A percentile compares a stretch with the other conserved stretches of the same genome.
These are phyloP conservation scores for Blastobotrys arbuscula DNA, from an alignment of 1,139 yeast genomes.

Conservation along the genomic window DNA sequence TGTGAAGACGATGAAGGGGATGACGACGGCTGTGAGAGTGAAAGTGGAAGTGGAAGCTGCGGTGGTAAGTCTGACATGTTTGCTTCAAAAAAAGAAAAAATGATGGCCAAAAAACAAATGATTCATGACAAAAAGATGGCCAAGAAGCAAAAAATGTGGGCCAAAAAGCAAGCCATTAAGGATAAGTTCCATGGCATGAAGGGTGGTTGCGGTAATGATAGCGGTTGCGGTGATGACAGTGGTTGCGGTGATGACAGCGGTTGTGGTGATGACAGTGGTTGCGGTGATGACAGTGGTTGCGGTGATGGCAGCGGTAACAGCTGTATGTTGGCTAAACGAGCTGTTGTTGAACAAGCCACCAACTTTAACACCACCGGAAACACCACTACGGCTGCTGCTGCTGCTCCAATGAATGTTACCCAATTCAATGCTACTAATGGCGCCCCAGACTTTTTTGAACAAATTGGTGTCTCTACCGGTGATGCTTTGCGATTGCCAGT, in stretches of 20 bases:
- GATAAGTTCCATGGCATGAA: slow-evolving; percentile 3
- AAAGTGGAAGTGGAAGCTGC: not conserved
- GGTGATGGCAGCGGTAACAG: not conserved
- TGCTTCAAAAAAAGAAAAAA: not conserved
- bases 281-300: not conserved
- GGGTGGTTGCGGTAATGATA: not conserved
- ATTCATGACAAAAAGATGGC: not conserved
- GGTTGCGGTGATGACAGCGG: not conserved
- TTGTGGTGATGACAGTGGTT: not conserved
- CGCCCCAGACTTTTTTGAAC: not conserved
- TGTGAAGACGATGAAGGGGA: not conserved
- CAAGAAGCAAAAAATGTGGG: slow-evolving; percentile 1
- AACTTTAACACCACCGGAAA: not conserved
- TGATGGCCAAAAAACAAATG: slow-evolving; percentile 3
- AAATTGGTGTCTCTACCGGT: not conserved
- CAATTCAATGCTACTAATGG: not conserved
- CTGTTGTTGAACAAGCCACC: not conserved
- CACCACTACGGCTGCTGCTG: not conserved
- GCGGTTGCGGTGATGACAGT: not conserved
- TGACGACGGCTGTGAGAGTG: not conserved
- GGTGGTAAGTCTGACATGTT: not conserved
- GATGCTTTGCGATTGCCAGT: not conserved
- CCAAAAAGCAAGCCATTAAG: not conserved
- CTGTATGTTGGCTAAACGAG: not conserved
- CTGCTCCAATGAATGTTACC: not conserved